Evolutionary conservation across 495 filamentous ascomycete genomes (phyloP), one percentile per base, ranked within the genome.

Genomic region (Aspergillus heteromorphus): DNA sequence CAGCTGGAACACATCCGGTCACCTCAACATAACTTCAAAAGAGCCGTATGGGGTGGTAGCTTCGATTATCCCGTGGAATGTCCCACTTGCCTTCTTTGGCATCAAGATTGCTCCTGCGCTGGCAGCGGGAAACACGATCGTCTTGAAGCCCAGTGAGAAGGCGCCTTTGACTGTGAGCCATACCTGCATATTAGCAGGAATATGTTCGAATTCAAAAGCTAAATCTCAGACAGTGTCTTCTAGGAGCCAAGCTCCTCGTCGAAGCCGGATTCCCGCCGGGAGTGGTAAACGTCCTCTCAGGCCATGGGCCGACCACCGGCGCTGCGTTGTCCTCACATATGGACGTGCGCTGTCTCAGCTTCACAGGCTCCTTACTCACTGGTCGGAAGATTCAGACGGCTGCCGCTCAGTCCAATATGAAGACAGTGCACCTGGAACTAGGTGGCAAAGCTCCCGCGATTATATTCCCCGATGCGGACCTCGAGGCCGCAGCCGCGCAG

Each of bases 351-450:
- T 93, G 92, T 72, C 74, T 97, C 58, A 91, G 91, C 52, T 96
- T 96, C 67, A 96, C 92, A 0, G 92, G 92, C 49, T 88, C 83
- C 41, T 91, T 88, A 1, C 72, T 78, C 1, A 96, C 92, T 14
- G 92, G 85, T 23, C 84, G 84, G 60, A 81, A 87, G 61, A 89
- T 97, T 60, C 96, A 96, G 85, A 87, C 87, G 60, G 86, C 87
- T 69, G 90, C 92, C 1, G 79, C 86, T n/a, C 73, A 72, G 51
- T 76, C 81, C 8, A 96, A 88, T 65, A 79, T 97, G 75, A 97
- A 96, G 75, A 89, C 91, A 70, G 91, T 96, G 48, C 93, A 88
- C 4, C 80, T 95, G 43, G 92, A 97, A 69, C 95, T 92, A 3
- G 92, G 92, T 43, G 92, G 92, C 43, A 97, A 97, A 70, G 87